Conservation (phyloP, 371 early-diverging fungal species). For the Mortierella sp. region DNA sequence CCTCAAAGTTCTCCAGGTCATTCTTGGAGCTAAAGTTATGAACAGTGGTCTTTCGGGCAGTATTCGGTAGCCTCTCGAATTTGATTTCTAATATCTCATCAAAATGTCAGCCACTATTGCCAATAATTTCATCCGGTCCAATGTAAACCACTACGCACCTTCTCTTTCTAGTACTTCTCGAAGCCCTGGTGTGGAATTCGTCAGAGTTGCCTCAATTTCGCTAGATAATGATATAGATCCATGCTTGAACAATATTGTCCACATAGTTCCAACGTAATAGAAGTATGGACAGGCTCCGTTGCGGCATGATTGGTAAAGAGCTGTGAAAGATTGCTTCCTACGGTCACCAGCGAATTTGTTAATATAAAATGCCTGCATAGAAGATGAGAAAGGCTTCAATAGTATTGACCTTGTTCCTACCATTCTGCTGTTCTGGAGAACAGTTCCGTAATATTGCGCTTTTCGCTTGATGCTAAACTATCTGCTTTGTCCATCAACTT, state of each 20-base stretch:
- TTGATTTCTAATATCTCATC: constrained; percentile 23
- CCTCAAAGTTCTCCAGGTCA: constrained; percentile 32
- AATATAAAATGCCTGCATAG: background rate
- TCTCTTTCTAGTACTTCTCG: constrained; percentile 37
- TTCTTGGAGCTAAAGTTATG: constrained; percentile 43
- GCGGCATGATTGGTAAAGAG: constrained; percentile 39
- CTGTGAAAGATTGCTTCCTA: constrained; percentile 50
- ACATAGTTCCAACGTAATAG: constrained; percentile 45
- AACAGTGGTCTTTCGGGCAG: constrained; percentile 25
- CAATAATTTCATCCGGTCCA: constrained; percentile 16
- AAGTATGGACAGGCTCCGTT: constrained; percentile 47
- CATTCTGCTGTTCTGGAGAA: constrained; percentile 46
- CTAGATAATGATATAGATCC: constrained; percentile 35
- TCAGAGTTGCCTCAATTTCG: constrained; percentile 39
- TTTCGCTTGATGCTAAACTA: constrained; percentile 33
- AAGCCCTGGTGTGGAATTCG: constrained; percentile 47
- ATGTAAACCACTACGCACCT: constrained; percentile 19
- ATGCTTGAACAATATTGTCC: constrained; percentile 46
- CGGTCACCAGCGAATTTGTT: background rate
- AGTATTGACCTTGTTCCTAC: constrained; percentile 4
- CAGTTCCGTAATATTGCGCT: constrained; percentile 33
- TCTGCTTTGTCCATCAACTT: constrained; percentile 34
- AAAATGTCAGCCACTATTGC: background rate
- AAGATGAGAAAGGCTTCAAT: background rate
- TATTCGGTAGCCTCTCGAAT: constrained; percentile 23